These are phyloP conservation scores for Rugosomyces carneus DNA, from an alignment of 1,284 basidiomycete species.

Conservation along the genomic window DNA sequence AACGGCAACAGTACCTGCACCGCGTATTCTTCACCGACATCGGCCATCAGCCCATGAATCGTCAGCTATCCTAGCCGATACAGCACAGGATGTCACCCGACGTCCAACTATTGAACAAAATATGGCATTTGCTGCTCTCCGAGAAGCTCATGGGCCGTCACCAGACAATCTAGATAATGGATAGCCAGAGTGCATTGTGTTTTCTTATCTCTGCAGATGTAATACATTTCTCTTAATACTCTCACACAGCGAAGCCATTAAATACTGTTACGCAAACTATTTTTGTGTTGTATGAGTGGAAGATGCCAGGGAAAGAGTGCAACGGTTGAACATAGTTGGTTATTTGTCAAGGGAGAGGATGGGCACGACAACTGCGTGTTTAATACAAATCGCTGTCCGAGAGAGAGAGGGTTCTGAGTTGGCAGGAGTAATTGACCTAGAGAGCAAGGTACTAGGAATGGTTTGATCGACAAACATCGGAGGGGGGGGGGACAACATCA, in stretches of 20 bases:
- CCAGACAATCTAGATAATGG: conserved; percentile 12
- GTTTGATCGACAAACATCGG: conserved; percentile 15
- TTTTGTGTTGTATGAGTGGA: conserved; percentile 26
- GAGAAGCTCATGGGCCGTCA: conserved; percentile 30
- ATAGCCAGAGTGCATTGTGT: conserved; percentile 5
- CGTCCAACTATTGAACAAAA: conserved; percentile 73
- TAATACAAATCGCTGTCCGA: conserved; percentile 14
- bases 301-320: conserved; percentile 24
- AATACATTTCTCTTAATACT: conserved; percentile 13
- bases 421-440: not conserved
- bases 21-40: conserved; percentile 20
- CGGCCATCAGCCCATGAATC: conserved; percentile 30
- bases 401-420: conserved; percentile 2
- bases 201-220: not conserved
- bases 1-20: conserved; percentile 6
- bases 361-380: conserved; percentile 15
- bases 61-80: conserved; percentile 49
- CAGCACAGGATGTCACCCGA: conserved; percentile 41
- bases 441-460: not conserved
- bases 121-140: conserved; percentile 72
- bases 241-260: conserved; percentile 22
- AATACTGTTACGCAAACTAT: conserved; percentile 27
- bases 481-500: conserved; percentile 14
- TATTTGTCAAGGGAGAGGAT: conserved; percentile 19
- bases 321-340: conserved; percentile 27